Conservation (phyloP, 768 basidiomycete species). For the Tricholoma terreum region DNA sequence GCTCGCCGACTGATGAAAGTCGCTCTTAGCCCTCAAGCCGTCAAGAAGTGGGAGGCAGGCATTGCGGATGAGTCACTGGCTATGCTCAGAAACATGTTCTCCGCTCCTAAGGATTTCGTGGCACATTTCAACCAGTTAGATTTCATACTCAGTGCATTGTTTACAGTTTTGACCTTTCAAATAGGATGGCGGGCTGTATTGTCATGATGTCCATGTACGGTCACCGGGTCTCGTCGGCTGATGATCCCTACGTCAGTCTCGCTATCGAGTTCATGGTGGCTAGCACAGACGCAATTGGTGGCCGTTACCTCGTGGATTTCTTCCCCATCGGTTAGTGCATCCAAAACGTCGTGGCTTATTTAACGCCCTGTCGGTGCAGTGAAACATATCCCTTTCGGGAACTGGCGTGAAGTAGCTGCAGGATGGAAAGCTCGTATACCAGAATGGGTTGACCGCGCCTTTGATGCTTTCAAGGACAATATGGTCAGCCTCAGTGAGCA, state of each 20-base stretch:
- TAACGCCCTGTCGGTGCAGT: not conserved
- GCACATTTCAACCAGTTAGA: slow-evolving; percentile 15
- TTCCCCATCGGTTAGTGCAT: slow-evolving; percentile 6
- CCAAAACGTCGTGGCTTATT: not conserved
- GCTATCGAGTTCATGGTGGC: slow-evolving; percentile 19
- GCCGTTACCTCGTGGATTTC: slow-evolving; percentile 15
- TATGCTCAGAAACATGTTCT: slow-evolving; percentile 11
- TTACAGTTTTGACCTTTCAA: not conserved
- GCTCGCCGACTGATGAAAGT: slow-evolving; percentile 15
- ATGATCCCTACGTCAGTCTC: slow-evolving; percentile 15
- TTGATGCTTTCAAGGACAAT: slow-evolving; percentile 13
- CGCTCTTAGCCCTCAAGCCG: slow-evolving; percentile 17
- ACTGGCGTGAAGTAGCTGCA: slow-evolving; percentile 12
- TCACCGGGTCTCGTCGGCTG: slow-evolving; percentile 12
- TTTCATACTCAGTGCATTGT: not conserved
- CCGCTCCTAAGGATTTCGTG: slow-evolving; percentile 7
- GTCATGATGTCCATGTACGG: slow-evolving; percentile 22
- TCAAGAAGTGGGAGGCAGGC: slow-evolving; percentile 16
- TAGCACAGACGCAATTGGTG: slow-evolving; percentile 15
- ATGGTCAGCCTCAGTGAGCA: slow-evolving; percentile 4
- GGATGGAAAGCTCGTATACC: slow-evolving; percentile 13
- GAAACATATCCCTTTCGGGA: slow-evolving; percentile 11
- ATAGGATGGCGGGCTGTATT: slow-evolving; percentile 16
- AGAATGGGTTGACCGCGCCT: slow-evolving; percentile 17
- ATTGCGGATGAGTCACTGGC: slow-evolving; percentile 14